Conservation (phyloP, 2,329 filamentous ascomycete species). For the Uncinocarpus reesii region DNA sequence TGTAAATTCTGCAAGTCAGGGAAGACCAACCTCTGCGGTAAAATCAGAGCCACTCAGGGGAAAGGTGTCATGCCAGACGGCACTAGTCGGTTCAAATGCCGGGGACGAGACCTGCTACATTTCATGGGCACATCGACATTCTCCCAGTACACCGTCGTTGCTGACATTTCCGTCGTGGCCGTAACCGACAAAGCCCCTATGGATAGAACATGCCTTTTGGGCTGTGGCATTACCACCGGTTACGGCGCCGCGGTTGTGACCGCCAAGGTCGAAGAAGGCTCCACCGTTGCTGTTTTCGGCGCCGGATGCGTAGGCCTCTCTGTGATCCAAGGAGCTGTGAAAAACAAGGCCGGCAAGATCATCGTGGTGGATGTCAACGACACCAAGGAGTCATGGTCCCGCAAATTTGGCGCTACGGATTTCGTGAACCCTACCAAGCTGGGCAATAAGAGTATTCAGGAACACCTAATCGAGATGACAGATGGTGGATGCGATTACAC, state of each 20-base stretch:
- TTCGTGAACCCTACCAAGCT: slow-evolving; percentile 89
- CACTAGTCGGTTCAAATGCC: slow-evolving; percentile 86
- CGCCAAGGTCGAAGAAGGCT: slow-evolving; percentile 80
- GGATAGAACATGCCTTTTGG: slow-evolving; percentile 90
- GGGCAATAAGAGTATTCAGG: slow-evolving; percentile 66
- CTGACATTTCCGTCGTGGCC: slow-evolving; percentile 94
- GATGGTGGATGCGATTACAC: slow-evolving; percentile 98
- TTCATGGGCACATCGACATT: slow-evolving; percentile 99
- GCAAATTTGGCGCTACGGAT: slow-evolving; percentile 91
- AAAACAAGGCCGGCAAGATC: slow-evolving; percentile 59
- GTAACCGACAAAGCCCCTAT: slow-evolving; percentile 84
- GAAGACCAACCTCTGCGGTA: slow-evolving; percentile 98
- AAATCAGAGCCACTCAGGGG: slow-evolving; percentile 95
- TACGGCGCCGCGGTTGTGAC: slow-evolving; percentile 94
- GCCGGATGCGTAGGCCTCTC: slow-evolving; percentile 92
- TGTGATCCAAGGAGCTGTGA: slow-evolving; percentile 85
- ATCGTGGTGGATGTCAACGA: slow-evolving; percentile 72
- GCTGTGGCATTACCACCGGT: slow-evolving; percentile 96
- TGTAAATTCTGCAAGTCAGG: slow-evolving; percentile 99
- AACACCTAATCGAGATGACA: slow-evolving; percentile 92
- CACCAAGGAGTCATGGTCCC: slow-evolving; percentile 78
- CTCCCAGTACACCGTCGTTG: slow-evolving; percentile 96
- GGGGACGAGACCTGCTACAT: slow-evolving; percentile 89
- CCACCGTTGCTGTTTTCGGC: slow-evolving; percentile 84
- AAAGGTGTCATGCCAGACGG: slow-evolving; percentile 96